Evolutionary conservation across 768 basidiomycete genomes (phyloP), one percentile per base, ranked within the genome.

Genomic region (Sporobolomyces roseus): DNA sequence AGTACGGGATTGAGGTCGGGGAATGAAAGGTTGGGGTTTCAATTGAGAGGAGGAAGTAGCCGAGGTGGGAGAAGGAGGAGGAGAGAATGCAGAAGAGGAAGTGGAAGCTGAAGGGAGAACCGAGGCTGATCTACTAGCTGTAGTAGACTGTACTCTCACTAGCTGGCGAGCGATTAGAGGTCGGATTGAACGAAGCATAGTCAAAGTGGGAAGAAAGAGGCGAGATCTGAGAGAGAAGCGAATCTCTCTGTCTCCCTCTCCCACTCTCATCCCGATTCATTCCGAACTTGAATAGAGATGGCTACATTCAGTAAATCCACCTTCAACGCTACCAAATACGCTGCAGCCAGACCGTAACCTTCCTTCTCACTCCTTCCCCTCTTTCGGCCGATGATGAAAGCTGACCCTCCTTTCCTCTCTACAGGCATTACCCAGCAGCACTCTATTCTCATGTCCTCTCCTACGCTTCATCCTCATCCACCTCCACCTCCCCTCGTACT

Each of bases 271-370:
- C 27, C 32, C 49, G 45, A 17, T 29, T 41, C 25, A 21, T 36
- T 41, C 36, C 63, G 45, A 43, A 14, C 19, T 2, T 25, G 1
- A 14, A 8, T 1, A 33, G 1, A 3, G 12, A 90, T 92, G 90
- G 81, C 89, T 14, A 88, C 88, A 0, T 93, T 90, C 74, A 84
- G 86, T 17, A 88, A 87, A 70, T 77, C 82, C 0, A 82, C 85
- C 0, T 92, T 90, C 79, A 85, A 89, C 76, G 83, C 87, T 0
- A 78, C 83, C 9, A 77, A 80, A 7, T 91, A 92, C 74, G 85
- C 88, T 2, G 80, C 85, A 4, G 84, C 83, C 49, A 81, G 91
- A 14, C 91, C 68, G 68, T 60, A 4, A 35, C 58, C 19, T 9
- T 52, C 7, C 6, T 3, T 5, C 48, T 23, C 36, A 38, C 17